phyloP scores from a whole-genome alignment of 2,329 filamentous ascomycete genomes.

The Fusarium ramigenum region DNA sequence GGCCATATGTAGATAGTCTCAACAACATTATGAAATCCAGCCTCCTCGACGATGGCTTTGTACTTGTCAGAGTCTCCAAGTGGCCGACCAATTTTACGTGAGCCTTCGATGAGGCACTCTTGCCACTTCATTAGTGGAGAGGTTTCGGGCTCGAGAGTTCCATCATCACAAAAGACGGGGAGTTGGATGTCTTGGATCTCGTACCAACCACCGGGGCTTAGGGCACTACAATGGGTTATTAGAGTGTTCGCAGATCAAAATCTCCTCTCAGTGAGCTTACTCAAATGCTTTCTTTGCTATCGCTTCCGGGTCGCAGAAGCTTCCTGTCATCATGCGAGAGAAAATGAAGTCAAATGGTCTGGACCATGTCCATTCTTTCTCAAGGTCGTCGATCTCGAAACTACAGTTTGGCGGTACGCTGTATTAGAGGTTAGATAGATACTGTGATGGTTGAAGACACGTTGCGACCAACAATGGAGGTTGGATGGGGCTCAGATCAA shows the following conservation, averaged over 20 bases:
- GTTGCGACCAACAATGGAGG: conserved; percentile 12
- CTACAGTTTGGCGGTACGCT: conserved; percentile 22
- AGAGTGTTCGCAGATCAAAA: no score
- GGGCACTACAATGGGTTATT: not conserved
- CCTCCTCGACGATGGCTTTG: conserved; percentile 1
- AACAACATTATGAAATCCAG: conserved; percentile 20
- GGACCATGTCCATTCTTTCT: conserved; percentile 27
- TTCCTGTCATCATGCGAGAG: conserved; percentile 27
- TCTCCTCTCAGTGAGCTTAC: not conserved
- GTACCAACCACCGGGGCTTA: conserved; percentile 18
- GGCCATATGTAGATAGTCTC: conserved; percentile 31
- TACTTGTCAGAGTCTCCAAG: conserved; percentile 18
- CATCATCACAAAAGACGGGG: conserved; percentile 17
- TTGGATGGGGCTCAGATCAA: conserved; percentile 22
- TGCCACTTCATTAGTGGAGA: conserved; percentile 19
- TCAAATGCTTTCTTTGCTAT: conserved; percentile 5
- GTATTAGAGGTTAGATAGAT: not conserved
- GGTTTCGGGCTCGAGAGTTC: not conserved
- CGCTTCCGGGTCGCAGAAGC: not conserved
- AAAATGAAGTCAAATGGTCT: conserved; percentile 22
- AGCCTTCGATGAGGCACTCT: conserved; percentile 3
- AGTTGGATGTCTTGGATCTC: conserved; percentile 30
- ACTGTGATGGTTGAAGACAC: fast-evolving
- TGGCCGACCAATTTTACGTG: conserved; percentile 13
- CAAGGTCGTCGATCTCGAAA: conserved; percentile 23